Base-by-base conservation (phyloP, 805 yeast genomes). In the Ogataea glucozyma region DNA sequence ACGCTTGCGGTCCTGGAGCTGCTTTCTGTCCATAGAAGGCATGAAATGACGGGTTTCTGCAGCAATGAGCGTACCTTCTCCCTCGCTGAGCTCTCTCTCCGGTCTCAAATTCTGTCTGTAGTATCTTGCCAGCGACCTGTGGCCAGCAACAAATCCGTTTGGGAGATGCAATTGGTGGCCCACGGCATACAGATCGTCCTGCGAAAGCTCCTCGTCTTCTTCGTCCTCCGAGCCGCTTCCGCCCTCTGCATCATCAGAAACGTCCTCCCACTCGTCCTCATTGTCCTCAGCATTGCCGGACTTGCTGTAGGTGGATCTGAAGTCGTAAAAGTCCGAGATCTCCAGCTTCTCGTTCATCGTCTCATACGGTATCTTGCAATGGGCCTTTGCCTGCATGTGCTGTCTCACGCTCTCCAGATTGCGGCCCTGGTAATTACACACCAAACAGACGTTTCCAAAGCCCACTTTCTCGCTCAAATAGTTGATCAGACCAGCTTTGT, bases 351-450 rank as follows among this genome's bases (percentile, higher is more conserved):
- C 95, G 44, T 83, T 83, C 41, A 79, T 83, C 0, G 79, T 65
- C 56, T 93, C 98, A 64, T 85, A 93, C 1, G 98, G 97, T 47
- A 93, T 75, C 58, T 80, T 78, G 69, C 91, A 85, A 64, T 93
- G 99, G 44, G 88, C 80, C 64, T 93, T 93, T 7, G 85, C 75
- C 4, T 72, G 55, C 85, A 88, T 83, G 64, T 93, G 99, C 31
- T 88, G 93, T 53, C 96, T 81, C 9, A 87, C 89, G 47, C 96
- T 85, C 57, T 87, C 95, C 22, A 91, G 60, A 41, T 81, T 79
- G 48, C 78, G 76, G n/a, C 98, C 98, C 63, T 86, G 85, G 60
- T 82, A 93, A 23, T 72, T 71, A 62, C 99, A 93, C 41, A 79
- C 76, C 35, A 91, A 65, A 62, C 99, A 93, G 51, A 84, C 77